Evolutionary conservation across 1,284 basidiomycete genomes (phyloP).

Genomic region (Amylostereum chailletii): DNA sequence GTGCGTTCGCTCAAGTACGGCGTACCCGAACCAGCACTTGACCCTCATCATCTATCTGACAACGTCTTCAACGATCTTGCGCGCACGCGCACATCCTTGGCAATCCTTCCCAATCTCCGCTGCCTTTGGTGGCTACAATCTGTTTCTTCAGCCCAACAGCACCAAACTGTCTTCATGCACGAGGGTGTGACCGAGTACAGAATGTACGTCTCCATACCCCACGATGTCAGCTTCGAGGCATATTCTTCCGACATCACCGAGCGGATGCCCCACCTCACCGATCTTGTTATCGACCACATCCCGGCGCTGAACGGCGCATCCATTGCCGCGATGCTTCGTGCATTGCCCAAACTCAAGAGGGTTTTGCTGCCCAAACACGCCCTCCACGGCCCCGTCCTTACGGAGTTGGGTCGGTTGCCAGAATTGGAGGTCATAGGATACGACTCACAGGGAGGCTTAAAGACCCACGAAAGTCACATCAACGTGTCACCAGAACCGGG

Average conservation of each 20-base stretch:
- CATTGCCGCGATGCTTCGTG: slow-evolving; percentile 22
- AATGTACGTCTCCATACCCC: slow-evolving; percentile 16
- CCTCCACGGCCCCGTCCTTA: slow-evolving; percentile 35
- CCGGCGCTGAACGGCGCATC: slow-evolving; percentile 19
- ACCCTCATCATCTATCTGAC: slow-evolving; percentile 7
- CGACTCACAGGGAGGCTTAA: slow-evolving; percentile 27
- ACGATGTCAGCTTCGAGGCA: slow-evolving; percentile 16
- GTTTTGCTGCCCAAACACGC: slow-evolving; percentile 44
- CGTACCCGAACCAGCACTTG: slow-evolving; percentile 2
- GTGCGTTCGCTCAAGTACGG: slow-evolving; percentile 30
- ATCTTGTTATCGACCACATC: slow-evolving; percentile 28
- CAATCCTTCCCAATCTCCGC: slow-evolving; percentile 47
- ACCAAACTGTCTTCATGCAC: slow-evolving; percentile 37
- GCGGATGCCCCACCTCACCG: slow-evolving; percentile 41
- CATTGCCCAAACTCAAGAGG: slow-evolving; percentile 36
- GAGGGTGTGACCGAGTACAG: slow-evolving; percentile 26
- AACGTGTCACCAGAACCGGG: slow-evolving; percentile 30
- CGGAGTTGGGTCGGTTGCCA: slow-evolving; percentile 34
- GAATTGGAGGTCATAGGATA: slow-evolving; percentile 42
- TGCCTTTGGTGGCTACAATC: slow-evolving; percentile 31
- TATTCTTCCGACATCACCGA: slow-evolving; percentile 42
- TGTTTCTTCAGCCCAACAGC: slow-evolving; percentile 14
- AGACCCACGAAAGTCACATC: slow-evolving; percentile 35
- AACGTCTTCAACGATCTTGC: slow-evolving; percentile 44
- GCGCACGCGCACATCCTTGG: slow-evolving; percentile 38